These are phyloP conservation scores for Aspergillus olivimuriae DNA, from an alignment of 495 filamentous ascomycete genomes.

Conservation along the genomic window DNA sequence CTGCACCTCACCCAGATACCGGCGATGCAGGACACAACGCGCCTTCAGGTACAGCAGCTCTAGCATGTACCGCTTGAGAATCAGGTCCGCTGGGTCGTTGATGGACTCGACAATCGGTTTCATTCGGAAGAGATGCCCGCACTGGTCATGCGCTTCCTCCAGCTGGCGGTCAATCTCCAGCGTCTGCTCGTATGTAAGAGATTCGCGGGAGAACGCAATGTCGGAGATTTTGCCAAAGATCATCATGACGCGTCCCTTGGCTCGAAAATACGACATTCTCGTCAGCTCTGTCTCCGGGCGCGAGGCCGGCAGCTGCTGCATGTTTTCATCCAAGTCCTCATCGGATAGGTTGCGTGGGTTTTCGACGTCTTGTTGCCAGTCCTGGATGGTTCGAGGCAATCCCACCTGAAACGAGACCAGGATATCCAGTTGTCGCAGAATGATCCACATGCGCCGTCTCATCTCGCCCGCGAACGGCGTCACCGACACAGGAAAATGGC, in stretches of 20 bases:
- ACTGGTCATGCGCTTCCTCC: slow-evolving; percentile 55
- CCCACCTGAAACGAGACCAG: slow-evolving; percentile 42
- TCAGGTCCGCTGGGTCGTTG: slow-evolving; percentile 65
- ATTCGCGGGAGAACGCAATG: slow-evolving; percentile 31
- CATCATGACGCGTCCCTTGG: slow-evolving; percentile 36
- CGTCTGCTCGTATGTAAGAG: slow-evolving; percentile 69
- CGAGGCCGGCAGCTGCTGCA: slow-evolving; percentile 27
- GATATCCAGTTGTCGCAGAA: slow-evolving; percentile 34
- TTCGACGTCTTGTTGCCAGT: slow-evolving; percentile 37
- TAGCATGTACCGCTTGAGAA: slow-evolving; percentile 76
- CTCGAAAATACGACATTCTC: slow-evolving; percentile 26
- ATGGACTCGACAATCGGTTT: slow-evolving; percentile 65
- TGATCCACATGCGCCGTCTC: slow-evolving; percentile 36
- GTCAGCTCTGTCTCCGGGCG: slow-evolving; percentile 34
- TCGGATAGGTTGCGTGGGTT: slow-evolving; percentile 38
- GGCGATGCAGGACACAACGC: slow-evolving; percentile 76
- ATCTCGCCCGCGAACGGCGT: slow-evolving; percentile 39
- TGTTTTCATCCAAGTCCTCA: slow-evolving; percentile 35
- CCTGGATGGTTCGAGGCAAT: slow-evolving; percentile 37
- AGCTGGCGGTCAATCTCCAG: slow-evolving; percentile 68
- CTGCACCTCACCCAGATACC: slow-evolving; percentile 65
- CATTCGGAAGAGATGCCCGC: slow-evolving; percentile 66
- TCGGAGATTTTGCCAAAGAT: slow-evolving; percentile 43
- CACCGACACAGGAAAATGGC: slow-evolving; percentile 30
- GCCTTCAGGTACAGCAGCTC: slow-evolving; percentile 80